phyloP scores from a whole-genome alignment of 805 yeast genomes.

The Candida quercuum region DNA sequence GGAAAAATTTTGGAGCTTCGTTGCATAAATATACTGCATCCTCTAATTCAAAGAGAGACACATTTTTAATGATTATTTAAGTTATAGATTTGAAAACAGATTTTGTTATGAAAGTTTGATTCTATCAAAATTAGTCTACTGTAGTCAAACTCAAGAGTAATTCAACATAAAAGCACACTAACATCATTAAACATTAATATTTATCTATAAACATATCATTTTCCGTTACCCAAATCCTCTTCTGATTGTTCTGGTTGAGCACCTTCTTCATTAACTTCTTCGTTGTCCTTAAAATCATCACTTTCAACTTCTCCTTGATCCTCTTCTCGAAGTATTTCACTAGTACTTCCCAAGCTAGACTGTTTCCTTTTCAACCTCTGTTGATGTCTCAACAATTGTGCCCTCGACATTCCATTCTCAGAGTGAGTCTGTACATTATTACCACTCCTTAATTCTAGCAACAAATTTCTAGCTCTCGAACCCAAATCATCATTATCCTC shows the following conservation, averaged over 20 bases:
- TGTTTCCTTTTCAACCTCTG: slow-evolving; percentile 27
- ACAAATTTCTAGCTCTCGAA: slow-evolving; percentile 55
- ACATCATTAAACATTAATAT: no score
- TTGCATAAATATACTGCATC: slow-evolving; percentile 20
- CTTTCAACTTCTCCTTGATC: not conserved
- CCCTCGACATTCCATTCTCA: slow-evolving; percentile 31
- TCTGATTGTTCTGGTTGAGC: not conserved
- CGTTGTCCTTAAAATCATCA: not conserved
- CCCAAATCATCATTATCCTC: slow-evolving; percentile 39
- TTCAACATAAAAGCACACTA: no score
- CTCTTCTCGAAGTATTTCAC: not conserved
- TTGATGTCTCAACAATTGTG: slow-evolving; percentile 38
- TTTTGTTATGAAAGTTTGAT: no score
- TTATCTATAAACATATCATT: no score
- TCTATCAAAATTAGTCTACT: no score
- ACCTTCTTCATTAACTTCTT: not conserved
- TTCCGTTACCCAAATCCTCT: no score
- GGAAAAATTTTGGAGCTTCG: slow-evolving; percentile 51
- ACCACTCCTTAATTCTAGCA: slow-evolving; percentile 49
- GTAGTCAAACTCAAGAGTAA: no score
- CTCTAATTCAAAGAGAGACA: not conserved
- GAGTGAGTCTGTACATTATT: slow-evolving; percentile 18
- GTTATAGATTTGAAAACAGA: no score
- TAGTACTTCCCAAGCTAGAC: not conserved
- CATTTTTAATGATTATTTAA: not conserved